A percentile compares a stretch with the other conserved stretches of the same genome.
phyloP scores from a whole-genome alignment of 495 filamentous ascomycete genomes.

The Aspergillus taichungensis region DNA sequence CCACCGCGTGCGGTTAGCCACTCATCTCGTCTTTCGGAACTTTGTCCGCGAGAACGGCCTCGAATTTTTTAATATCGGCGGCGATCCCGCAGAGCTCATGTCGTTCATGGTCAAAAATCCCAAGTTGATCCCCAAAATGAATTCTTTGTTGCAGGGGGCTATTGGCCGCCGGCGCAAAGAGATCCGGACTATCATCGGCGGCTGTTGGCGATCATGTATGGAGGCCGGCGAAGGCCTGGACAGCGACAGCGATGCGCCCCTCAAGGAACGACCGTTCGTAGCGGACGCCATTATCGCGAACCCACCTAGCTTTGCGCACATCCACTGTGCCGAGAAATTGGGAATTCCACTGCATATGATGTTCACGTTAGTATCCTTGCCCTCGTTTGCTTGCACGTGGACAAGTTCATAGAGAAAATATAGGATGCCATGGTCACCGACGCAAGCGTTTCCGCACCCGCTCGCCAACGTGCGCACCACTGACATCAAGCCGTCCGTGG shows the following conservation, averaged over 20 bases:
- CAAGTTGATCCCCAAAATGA: conserved; percentile 63
- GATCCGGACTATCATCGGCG: conserved; percentile 61
- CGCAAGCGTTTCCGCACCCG: conserved; percentile 46
- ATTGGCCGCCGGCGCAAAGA: conserved; percentile 54
- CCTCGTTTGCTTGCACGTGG: background rate
- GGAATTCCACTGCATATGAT: conserved; percentile 75
- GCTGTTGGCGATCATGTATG: conserved; percentile 72
- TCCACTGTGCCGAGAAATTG: conserved; percentile 72
- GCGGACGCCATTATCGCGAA: conserved; percentile 82
- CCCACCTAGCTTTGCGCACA: conserved; percentile 72
- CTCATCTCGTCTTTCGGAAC: conserved; percentile 60
- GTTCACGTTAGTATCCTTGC: conserved; percentile 53
- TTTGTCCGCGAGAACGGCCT: conserved; percentile 64
- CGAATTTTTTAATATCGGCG: conserved; percentile 75
- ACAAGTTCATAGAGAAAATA: background rate
- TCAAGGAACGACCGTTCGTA: conserved; percentile 54
- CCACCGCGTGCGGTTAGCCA: conserved; percentile 71
- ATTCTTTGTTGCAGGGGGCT: conserved; percentile 58
- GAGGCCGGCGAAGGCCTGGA: conserved; percentile 50
- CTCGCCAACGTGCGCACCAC: conserved; percentile 46
- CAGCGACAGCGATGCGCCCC: conserved; percentile 20
- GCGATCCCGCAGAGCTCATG: conserved; percentile 75
- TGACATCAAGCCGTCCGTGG: conserved; percentile 44
- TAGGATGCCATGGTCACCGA: conserved; percentile 57
- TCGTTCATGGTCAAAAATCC: conserved; percentile 85